These are phyloP conservation scores for Macrophomina phaseolina DNA, from an alignment of 2,329 filamentous ascomycete species.

Conservation along the genomic window DNA sequence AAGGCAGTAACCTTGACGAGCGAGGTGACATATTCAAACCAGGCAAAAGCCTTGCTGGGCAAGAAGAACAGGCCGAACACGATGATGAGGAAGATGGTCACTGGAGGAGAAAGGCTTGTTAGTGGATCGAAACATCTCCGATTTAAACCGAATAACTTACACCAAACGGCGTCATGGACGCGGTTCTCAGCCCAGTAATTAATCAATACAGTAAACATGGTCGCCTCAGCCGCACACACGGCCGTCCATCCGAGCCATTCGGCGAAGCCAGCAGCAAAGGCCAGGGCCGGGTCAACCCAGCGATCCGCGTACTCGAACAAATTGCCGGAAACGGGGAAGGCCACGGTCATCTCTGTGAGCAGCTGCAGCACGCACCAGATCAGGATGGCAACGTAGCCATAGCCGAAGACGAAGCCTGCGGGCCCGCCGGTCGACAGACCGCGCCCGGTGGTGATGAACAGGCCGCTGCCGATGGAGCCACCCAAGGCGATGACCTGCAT, in stretches of 20 bases:
- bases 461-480: conserved; percentile 40
- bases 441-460: conserved; percentile 41
- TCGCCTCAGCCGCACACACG: conserved; percentile 34
- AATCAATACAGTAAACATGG: conserved; percentile 33
- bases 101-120: not conserved
- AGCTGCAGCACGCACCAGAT: conserved; percentile 43
- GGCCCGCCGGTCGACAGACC: conserved; percentile 35
- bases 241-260: conserved; percentile 39
- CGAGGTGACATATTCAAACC: conserved; percentile 33
- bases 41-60: conserved; percentile 41
- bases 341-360: conserved; percentile 46
- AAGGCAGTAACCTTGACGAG: conserved; percentile 44
- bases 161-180: conserved; percentile 26
- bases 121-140: not conserved
- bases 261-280: conserved; percentile 46
- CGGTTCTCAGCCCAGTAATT: conserved; percentile 20
- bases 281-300: conserved; percentile 47
- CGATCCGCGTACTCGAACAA: conserved; percentile 48
- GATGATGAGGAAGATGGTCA: conserved; percentile 29
- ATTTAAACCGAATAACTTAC: not conserved
- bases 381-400: conserved; percentile 36
- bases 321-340: conserved; percentile 45
- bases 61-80: conserved; percentile 30
- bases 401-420: conserved; percentile 39
- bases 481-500: conserved; percentile 36